Evolutionary conservation across 305 asterid species (phyloP).

Genomic region (Fraxinus paxiana): DNA sequence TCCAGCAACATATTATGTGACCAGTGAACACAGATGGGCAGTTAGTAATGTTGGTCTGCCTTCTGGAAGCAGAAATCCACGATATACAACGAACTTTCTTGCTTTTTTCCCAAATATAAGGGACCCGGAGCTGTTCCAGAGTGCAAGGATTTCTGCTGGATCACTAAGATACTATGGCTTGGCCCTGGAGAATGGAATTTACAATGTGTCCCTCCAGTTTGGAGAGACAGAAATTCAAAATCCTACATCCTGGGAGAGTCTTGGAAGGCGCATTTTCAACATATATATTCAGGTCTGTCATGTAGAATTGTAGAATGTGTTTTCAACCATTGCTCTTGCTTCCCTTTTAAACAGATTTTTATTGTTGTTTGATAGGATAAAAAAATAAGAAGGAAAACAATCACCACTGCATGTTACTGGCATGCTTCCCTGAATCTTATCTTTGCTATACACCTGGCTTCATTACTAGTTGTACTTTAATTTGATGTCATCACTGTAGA

Average conservation of each 20-base stretch:
- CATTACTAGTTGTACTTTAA: neutral
- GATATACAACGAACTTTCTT: neutral
- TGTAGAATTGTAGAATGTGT: neutral
- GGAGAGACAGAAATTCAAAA: slow-evolving; percentile 39
- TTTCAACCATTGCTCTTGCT: neutral
- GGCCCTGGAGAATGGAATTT: slow-evolving; percentile 55
- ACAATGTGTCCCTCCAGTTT: slow-evolving; percentile 50
- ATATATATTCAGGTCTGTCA: slow-evolving; percentile 55
- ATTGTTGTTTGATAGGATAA: neutral
- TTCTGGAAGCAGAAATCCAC: slow-evolving; percentile 23
- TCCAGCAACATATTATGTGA: slow-evolving; percentile 55
- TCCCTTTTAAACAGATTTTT: neutral
- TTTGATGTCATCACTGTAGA: neutral
- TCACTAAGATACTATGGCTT: slow-evolving; percentile 57
- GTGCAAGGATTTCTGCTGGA: slow-evolving; percentile 53
- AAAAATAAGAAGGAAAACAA: neutral
- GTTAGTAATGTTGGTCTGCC: slow-evolving; percentile 70
- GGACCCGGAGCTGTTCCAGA: slow-evolving; percentile 48
- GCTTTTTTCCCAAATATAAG: neutral
- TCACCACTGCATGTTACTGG: neutral
- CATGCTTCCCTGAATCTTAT: neutral
- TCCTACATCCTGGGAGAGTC: slow-evolving; percentile 35
- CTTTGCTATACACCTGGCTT: neutral
- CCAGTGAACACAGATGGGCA: slow-evolving; percentile 57
- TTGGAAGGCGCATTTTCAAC: slow-evolving; percentile 59